phyloP scores from a whole-genome alignment of 345 rosid genomes.

The Eucalyptus tenuipes region DNA sequence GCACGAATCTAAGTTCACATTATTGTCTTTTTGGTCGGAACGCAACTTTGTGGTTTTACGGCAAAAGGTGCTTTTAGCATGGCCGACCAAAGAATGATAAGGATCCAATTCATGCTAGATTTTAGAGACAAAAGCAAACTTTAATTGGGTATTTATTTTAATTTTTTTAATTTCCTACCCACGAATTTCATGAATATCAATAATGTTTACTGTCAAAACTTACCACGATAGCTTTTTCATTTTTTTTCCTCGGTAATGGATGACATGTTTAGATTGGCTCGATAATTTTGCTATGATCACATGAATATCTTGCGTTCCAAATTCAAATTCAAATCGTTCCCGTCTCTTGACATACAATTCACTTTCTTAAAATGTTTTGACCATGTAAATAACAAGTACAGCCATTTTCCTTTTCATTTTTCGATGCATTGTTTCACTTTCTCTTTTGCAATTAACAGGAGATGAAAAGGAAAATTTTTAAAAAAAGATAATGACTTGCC shows the following conservation, averaged over 20 bases:
- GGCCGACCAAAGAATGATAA: neutral
- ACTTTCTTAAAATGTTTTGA: neutral
- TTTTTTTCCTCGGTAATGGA: rapidly evolving
- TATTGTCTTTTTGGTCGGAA: neutral
- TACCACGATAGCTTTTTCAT: rapidly evolving
- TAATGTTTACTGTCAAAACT: neutral
- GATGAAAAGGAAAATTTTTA: neutral
- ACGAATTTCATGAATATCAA: neutral
- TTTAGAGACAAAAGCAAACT: neutral
- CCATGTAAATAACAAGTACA: neutral
- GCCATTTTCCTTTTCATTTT: neutral
- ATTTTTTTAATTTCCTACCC: neutral
- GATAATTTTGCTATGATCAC: rapidly evolving
- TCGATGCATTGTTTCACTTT: rapidly evolving
- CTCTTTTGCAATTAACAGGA: rapidly evolving
- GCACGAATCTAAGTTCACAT: neutral
- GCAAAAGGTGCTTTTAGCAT: neutral
- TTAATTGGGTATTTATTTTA: neutral
- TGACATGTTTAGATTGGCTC: rapidly evolving
- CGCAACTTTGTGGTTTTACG: neutral
- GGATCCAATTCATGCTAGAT: neutral
- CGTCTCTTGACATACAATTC: neutral
- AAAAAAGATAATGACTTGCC: neutral
- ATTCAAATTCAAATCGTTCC: neutral
- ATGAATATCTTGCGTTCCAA: rapidly evolving